phyloP scores from a whole-genome alignment of 257 asterid genomes.

The Thymus mandschuricus region DNA sequence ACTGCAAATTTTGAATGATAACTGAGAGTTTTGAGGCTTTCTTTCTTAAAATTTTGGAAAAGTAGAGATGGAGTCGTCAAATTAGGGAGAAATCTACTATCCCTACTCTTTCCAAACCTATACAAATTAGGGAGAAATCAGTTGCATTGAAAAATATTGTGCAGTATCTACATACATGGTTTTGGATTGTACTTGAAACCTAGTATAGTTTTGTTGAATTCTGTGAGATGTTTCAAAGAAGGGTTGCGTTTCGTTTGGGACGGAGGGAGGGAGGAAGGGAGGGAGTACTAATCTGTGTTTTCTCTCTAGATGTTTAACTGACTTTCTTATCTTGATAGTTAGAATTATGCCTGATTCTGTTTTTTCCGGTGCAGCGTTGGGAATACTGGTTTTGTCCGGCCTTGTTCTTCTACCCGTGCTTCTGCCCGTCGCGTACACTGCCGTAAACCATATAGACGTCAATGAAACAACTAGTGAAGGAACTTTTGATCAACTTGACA shows the following conservation, averaged over 20 bases:
- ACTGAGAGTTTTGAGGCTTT: conserved; percentile 11
- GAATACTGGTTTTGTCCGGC: conserved; percentile 69
- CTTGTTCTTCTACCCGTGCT: conserved; percentile 75
- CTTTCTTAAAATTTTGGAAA: neutral
- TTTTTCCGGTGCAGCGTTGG: conserved; percentile 57
- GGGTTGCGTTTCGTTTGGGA: too few relatives aligned
- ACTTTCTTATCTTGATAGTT: neutral
- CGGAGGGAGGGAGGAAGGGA: too few relatives aligned
- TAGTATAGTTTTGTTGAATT: too few relatives aligned
- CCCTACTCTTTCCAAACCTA: neutral
- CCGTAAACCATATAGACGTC: conserved; percentile 33
- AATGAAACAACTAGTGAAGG: conserved; percentile 65
- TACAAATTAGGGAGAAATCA: neutral
- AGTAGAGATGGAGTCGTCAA: neutral
- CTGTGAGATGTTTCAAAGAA: too few relatives aligned
- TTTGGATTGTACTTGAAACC: neutral
- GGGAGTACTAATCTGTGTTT: neutral
- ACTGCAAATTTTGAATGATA: conserved; percentile 5
- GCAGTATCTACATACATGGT: neutral
- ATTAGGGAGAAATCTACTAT: neutral
- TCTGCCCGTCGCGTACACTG: conserved; percentile 75
- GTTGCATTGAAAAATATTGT: neutral
- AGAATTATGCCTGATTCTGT: neutral
- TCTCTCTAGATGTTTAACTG: neutral
- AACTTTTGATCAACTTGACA: conserved; percentile 75